Base-by-base conservation (phyloP, 495 filamentous ascomycete species). In the Thozetella sp. region DNA sequence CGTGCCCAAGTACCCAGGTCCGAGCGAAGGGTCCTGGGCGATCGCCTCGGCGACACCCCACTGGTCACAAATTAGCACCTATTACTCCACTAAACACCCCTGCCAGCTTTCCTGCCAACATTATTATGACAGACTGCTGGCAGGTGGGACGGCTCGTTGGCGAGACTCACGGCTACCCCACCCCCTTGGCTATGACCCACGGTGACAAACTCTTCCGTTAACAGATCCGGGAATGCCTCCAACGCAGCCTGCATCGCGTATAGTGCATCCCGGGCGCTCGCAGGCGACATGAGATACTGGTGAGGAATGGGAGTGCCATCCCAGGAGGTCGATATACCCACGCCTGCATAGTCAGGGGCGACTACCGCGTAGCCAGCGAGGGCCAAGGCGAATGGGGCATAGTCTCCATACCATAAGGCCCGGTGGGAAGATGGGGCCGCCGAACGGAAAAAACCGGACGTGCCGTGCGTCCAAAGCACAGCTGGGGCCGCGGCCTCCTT, bases 401-500 rank as follows among this genome's bases (percentile, higher is more conserved):
- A 34, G 61, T 74, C 71, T 22, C 74, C 67, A 43, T 84, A 80
- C 70, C 70, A 75, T 1, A 87, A 75, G 20, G 65, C 71, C 13
- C 80, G 76, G 54, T 78, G 63, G 25, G 76, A 68, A 19, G 76
- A 80, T 11, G 83, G 83, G 2, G 73, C 76, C 15, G 70, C 66
- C 2, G 79, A 60, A 19, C 64, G 67, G 26, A 67, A 76, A 51
- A 76, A 63, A 1, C 84, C 83, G 12, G 72, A 76, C 15, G 84
- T 86, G 0, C 83, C 83, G 62, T 85, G 84, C 2, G 80, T 70
- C 77, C 82, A 85, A 6, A 74, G 66, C 3, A 86, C 75, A n/a
- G 79, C 61, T 15, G 81, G 80, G 20, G 59, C 64, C 43, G n/a
- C n/a, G n/a, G n/a, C n/a, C n/a, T n/a, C n/a, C n/a, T n/a, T n/a